Evolutionary conservation across 2,329 filamentous ascomycete species (phyloP), one percentile per base, ranked within the genome.

Genomic region (Fusarium sp.): DNA sequence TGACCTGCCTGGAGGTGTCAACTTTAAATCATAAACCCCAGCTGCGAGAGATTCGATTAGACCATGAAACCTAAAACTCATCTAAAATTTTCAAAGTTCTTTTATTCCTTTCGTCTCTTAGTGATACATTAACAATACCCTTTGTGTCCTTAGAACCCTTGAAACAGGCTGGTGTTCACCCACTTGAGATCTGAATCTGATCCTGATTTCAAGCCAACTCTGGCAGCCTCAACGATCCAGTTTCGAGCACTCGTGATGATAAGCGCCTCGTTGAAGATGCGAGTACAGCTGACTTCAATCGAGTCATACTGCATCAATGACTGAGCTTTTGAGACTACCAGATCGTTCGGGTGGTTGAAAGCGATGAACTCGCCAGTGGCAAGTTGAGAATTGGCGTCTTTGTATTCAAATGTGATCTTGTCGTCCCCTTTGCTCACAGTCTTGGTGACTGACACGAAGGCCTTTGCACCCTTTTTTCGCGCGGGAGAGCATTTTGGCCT

Each of bases 341-440:
- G 31, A 0, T 34, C 10, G 16, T 0, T 6, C 8, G 31, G 2
- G 3, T 0, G 5, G 31, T 37, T 0, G 9, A 0, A 37, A 6
- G 1, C 1, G 16, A 37, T 0, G 16, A 37, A 37, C 31, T 37
- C 31, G 31, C 0, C 16, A 3, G 31, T 37, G 16, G 31, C 0
- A 37, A 37, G 31, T 37, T 0, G 5, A 11, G 1, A 18, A 0
- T 6, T 6, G 31, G 0, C 16, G 1, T 37, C 31, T 16, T 2
- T 37, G 16, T 4, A 18, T 0, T 37, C 31, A 9, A 37, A 37
- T 1, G 31, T 0, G 0, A 37, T 37, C 31, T 37, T 37, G 31
- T 37, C 31, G 0, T 37, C 31, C 3, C 31, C 31, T 37, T 37
- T 37, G 16, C 3, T 16, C 3, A 37, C 1, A 37, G 31, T 18